Conservation (phyloP, 345 rosid species). For the Iberis pinnata region DNA sequence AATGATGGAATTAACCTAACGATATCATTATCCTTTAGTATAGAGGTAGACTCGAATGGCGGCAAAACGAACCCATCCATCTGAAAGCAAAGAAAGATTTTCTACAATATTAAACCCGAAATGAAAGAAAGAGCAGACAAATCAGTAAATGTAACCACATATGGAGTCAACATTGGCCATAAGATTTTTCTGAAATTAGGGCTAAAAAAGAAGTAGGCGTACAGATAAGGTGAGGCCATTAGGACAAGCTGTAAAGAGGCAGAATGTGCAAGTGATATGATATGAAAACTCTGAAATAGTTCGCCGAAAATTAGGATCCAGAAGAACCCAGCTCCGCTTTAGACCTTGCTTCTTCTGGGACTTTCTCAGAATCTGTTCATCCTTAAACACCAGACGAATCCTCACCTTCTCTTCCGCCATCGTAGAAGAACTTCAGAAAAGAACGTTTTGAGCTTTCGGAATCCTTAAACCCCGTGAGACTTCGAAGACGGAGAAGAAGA, state of each 20-base stretch:
- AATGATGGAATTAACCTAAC: slow-evolving; percentile 45
- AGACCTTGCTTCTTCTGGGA: slow-evolving; percentile 52
- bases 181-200: slow-evolving; percentile 14
- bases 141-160: slow-evolving; percentile 14
- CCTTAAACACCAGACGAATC: slow-evolving; percentile 59
- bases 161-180: slow-evolving; percentile 11
- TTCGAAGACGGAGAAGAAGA: slow-evolving; percentile 8
- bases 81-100: slow-evolving; percentile 39
- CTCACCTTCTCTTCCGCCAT: slow-evolving; percentile 46
- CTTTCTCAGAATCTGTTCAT: slow-evolving; percentile 42
- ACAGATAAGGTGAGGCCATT: slow-evolving; percentile 69
- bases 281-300: slow-evolving; percentile 66
- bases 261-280: slow-evolving; percentile 45
- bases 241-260: slow-evolving; percentile 60
- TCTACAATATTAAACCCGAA: too few relatives aligned
- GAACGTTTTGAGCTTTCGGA: slow-evolving; percentile 8
- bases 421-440: slow-evolving; percentile 2
- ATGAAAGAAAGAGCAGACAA: too few relatives aligned
- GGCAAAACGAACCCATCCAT: slow-evolving; percentile 93
- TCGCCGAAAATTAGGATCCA: slow-evolving; percentile 49
- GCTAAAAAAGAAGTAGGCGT: slow-evolving; percentile 16
- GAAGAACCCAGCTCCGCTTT: slow-evolving; percentile 68
- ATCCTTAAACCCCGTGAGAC: slow-evolving; percentile 27
- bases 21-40: slow-evolving; percentile 73
- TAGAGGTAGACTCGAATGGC: slow-evolving; percentile 62